Evolutionary conservation across 176 grass and related monocot genomes (phyloP).

Genomic region (Guadua angustifolia): DNA sequence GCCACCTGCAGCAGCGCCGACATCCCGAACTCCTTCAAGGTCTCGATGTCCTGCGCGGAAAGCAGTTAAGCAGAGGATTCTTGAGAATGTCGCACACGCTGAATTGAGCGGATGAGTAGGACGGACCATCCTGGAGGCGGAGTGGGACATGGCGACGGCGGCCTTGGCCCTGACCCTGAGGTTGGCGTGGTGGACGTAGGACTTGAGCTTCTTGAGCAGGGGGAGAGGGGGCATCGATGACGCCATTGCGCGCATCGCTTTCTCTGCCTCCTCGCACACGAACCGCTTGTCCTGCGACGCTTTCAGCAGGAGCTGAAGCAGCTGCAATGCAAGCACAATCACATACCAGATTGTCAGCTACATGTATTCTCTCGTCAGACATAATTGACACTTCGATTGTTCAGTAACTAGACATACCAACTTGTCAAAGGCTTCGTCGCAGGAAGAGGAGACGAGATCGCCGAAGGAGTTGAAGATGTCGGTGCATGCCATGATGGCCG

Average conservation of each 20-base stretch:
- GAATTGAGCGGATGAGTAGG: background rate
- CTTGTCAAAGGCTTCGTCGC: slow-evolving; percentile 69
- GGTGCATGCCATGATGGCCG: slow-evolving; percentile 81
- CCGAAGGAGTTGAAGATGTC: slow-evolving; percentile 74
- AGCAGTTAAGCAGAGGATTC: background rate
- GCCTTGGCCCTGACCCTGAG: slow-evolving; percentile 91
- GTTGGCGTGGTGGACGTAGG: slow-evolving; percentile 87
- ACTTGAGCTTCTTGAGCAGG: slow-evolving; percentile 70
- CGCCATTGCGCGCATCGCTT: slow-evolving; percentile 78
- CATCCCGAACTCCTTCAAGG: slow-evolving; percentile 78
- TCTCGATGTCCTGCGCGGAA: slow-evolving; percentile 48
- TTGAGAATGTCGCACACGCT: background rate
- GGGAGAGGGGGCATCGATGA: slow-evolving; percentile 71
- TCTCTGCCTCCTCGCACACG: slow-evolving; percentile 95
- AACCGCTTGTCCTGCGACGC: slow-evolving; percentile 98
- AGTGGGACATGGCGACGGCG: slow-evolving; percentile 85
- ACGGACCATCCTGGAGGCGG: slow-evolving; percentile 59
- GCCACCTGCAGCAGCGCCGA: slow-evolving; percentile 68
- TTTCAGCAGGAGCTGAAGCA: slow-evolving; percentile 93
- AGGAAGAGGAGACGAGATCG: slow-evolving; percentile 51
- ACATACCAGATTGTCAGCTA: background rate
- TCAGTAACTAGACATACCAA: slow-evolving; percentile 48
- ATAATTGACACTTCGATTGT: background rate
- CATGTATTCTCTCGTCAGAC: background rate
- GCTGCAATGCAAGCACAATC: slow-evolving; percentile 36